Evolutionary conservation across 768 basidiomycete species (phyloP), one percentile per base, ranked within the genome.

Genomic region (Gyrodon lividus): DNA sequence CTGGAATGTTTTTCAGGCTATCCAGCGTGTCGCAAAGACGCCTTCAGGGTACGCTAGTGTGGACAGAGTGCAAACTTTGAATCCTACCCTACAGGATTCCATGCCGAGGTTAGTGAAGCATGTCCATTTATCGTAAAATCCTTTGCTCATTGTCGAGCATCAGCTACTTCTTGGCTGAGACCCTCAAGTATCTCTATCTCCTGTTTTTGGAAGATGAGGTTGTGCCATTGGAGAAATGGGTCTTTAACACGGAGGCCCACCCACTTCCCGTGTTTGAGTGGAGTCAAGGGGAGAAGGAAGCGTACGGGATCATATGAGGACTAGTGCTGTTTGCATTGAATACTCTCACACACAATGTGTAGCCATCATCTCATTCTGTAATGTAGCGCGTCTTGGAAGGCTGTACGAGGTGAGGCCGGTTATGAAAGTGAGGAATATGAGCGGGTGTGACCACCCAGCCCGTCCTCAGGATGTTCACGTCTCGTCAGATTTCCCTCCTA

Each of bases 191-290:
- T 64, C 74, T 88, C 41, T 84, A 86, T 64, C 72, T 91, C 19
- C 66, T 87, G 63, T 91, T 89, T 66, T 71, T 72, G 47, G 77
- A 87, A 26, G 77, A 81, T 8, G 85, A 90, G 55, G 75, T 75
- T 3, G 56, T 89, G 38, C 73, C 79, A 4, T 67, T 81, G 33
- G 71, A 77, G 19, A 70, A 76, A 40, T 85, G 77, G 76, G 82
- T 84, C 5, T 82, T 83, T 54, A 85, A 83, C 55, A 85, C 83
- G 0, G 83, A 85, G 67, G 91, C 89, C 5, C 91, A 92, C 64
- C 87, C 90, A 10, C 72, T 91, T 16, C 87, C 87, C 8, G 74
- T 88, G 28, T 85, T 89, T 59, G 59, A 74, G 42, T 88, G 84
- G 86, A 81, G 75, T 3, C 62, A 67, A 37, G 72, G 71, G 58